These are phyloP conservation scores for Fusarium proliferatum DNA, from an alignment of 2,329 filamentous ascomycete genomes.

Conservation along the genomic window DNA sequence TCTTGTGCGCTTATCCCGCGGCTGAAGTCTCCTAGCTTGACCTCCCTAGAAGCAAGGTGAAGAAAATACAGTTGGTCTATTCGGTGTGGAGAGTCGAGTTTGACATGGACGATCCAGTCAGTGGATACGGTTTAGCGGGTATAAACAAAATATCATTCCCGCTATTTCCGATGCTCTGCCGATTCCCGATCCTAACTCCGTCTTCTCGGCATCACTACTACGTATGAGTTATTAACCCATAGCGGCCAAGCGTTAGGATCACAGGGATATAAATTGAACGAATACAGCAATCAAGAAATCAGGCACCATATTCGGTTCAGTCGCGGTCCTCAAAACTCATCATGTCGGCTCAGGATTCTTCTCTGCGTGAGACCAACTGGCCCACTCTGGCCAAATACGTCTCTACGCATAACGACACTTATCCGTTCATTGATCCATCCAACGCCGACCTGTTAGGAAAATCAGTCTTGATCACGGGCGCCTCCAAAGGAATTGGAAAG, in stretches of 20 bases:
- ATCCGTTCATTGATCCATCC: conserved; percentile 60
- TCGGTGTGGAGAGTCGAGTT: background rate
- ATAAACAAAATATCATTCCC: background rate
- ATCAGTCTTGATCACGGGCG: conserved; percentile 35
- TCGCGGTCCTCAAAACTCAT: rapidly evolving
- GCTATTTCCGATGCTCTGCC: background rate
- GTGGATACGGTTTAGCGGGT: background rate
- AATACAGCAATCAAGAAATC: rapidly evolving
- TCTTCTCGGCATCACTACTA: background rate
- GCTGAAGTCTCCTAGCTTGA: rapidly evolving
- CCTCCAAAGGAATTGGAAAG: conserved; percentile 49
- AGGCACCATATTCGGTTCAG: rapidly evolving
- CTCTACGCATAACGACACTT: conserved; percentile 43
- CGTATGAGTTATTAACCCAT: background rate
- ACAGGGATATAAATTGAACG: rapidly evolving
- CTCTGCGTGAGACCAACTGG: background rate
- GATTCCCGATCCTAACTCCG: background rate
- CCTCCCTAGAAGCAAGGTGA: rapidly evolving
- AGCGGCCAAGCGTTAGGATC: rapidly evolving
- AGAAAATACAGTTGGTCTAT: background rate
- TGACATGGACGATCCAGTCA: background rate
- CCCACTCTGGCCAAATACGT: background rate
- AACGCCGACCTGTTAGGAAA: conserved; percentile 53
- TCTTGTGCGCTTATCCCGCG: background rate
- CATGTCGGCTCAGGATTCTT: background rate